These are phyloP conservation scores for Russula olivacea DNA, from an alignment of 768 basidiomycete genomes.

Conservation along the genomic window DNA sequence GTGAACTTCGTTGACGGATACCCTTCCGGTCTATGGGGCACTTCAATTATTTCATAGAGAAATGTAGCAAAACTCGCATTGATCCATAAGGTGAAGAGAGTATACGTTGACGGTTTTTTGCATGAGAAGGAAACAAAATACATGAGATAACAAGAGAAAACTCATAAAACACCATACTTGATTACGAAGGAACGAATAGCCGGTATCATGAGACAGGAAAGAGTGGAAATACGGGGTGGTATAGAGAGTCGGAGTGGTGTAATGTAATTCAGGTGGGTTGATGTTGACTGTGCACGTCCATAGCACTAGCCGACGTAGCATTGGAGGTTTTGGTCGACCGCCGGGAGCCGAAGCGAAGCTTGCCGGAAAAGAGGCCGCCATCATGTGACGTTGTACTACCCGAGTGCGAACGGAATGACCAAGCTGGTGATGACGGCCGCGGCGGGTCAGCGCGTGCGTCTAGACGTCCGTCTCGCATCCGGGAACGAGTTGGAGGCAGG, in stretches of 20 bases:
- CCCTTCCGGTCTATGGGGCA: not conserved
- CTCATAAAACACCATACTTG: slow-evolving; percentile 20
- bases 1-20: not conserved
- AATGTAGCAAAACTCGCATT: slow-evolving; percentile 6
- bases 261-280: slow-evolving; percentile 5
- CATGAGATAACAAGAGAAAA: slow-evolving; percentile 21
- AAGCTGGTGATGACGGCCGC: slow-evolving; percentile 73
- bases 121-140: slow-evolving; percentile 11
- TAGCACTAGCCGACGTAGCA: slow-evolving; percentile 12
- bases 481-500: slow-evolving; percentile 31
- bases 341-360: slow-evolving; percentile 69
- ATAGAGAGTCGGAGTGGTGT: not conserved
- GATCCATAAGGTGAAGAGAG: slow-evolving; percentile 10
- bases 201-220: slow-evolving; percentile 16
- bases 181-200: slow-evolving; percentile 24
- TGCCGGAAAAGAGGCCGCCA: slow-evolving; percentile 63
- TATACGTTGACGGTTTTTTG: slow-evolving; percentile 16
- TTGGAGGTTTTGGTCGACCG: slow-evolving; percentile 42
- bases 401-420: slow-evolving; percentile 78
- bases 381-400: slow-evolving; percentile 71
- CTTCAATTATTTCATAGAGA: slow-evolving; percentile 2
- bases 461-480: slow-evolving; percentile 45
- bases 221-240: not conserved
- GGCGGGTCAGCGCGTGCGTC: slow-evolving; percentile 45
- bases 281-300: slow-evolving; percentile 14